A percentile compares a stretch with the other conserved stretches of the same genome.
These are phyloP conservation scores for Coniophora puteana DNA, from an alignment of 1,284 basidiomycete genomes.

Conservation along the genomic window DNA sequence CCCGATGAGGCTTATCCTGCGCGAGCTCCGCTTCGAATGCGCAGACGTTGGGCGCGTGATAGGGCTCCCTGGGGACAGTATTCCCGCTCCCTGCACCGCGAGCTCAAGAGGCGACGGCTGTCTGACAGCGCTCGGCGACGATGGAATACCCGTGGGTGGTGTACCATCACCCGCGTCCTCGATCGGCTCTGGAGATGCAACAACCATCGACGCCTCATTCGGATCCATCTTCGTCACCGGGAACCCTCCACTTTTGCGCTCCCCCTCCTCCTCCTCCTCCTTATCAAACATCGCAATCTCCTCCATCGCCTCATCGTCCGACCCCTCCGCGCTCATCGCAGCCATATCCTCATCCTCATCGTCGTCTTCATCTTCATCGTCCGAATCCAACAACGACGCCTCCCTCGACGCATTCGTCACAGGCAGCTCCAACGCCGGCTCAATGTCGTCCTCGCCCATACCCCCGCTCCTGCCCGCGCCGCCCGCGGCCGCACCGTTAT, in stretches of 20 bases:
- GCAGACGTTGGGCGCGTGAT: constrained; percentile 34
- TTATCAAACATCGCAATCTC: constrained; percentile 73
- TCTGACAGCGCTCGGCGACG: constrained; percentile 23
- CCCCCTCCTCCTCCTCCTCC: too few relatives aligned
- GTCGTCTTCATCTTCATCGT: constrained; percentile 72
- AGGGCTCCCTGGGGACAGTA: constrained; percentile 33
- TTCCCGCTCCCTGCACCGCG: constrained; percentile 23
- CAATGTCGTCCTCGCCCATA: constrained; percentile 54
- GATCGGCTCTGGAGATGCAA: too few relatives aligned
- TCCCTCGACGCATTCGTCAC: constrained; percentile 56
- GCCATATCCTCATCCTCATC: too few relatives aligned
- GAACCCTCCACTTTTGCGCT: too few relatives aligned
- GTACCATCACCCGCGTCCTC: constrained; percentile 16
- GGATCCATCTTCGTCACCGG: too few relatives aligned
- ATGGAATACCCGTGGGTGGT: constrained; percentile 21
- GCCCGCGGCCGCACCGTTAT: constrained; percentile 47
- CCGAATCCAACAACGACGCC: constrained; percentile 60
- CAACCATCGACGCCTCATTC: too few relatives aligned
- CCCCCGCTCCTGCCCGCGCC: too few relatives aligned
- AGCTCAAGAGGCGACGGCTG: constrained; percentile 26
- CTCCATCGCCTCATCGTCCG: constrained; percentile 73
- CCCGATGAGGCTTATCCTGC: constrained; percentile 38
- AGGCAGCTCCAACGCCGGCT: constrained; percentile 71
- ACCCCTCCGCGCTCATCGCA: constrained; percentile 68
- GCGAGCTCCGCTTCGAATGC: constrained; percentile 50